Conservation (phyloP, 139 green algal genomes). For the Volvox reticuliferus region DNA sequence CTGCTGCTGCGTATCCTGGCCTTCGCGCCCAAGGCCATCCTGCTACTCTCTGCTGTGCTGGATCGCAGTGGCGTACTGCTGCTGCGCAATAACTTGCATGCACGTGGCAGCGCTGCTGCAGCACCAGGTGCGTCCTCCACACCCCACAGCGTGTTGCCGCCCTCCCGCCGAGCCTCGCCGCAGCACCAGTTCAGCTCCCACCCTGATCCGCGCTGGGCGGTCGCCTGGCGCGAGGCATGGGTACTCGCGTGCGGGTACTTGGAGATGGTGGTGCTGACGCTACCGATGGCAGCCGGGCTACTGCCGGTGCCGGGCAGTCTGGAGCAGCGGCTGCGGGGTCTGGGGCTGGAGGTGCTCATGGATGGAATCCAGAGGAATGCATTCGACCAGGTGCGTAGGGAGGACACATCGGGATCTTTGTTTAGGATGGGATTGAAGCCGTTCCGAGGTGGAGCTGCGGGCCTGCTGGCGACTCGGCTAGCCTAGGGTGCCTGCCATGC, state of each 20-base stretch:
- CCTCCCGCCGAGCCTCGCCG: background rate
- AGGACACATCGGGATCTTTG: too few relatives aligned
- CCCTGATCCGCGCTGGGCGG: conserved; percentile 9
- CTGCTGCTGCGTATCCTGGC: conserved; percentile 33
- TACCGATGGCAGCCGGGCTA: conserved; percentile 30
- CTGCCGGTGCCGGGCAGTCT: conserved; percentile 15
- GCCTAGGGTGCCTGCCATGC: too few relatives aligned
- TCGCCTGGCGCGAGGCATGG: conserved; percentile 36
- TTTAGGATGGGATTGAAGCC: too few relatives aligned
- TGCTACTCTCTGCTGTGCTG: background rate
- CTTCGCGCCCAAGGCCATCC: conserved; percentile 22
- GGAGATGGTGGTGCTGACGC: conserved; percentile 33
- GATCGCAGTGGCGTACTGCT: background rate
- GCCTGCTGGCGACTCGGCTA: too few relatives aligned
- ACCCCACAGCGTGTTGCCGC: background rate
- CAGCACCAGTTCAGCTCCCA: too few relatives aligned
- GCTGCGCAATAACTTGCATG: background rate
- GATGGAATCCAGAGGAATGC: conserved; percentile 39
- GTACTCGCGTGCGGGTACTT: conserved; percentile 32
- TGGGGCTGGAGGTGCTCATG: conserved; percentile 46
- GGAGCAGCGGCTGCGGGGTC: conserved; percentile 10
- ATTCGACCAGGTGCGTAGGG: conserved; percentile 47
- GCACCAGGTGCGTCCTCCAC: background rate
- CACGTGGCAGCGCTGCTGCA: too few relatives aligned
- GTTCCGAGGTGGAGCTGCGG: too few relatives aligned